Base-by-base conservation (phyloP, 371 early-diverging fungal species). In the Apophysomyces trapeziformis region DNA sequence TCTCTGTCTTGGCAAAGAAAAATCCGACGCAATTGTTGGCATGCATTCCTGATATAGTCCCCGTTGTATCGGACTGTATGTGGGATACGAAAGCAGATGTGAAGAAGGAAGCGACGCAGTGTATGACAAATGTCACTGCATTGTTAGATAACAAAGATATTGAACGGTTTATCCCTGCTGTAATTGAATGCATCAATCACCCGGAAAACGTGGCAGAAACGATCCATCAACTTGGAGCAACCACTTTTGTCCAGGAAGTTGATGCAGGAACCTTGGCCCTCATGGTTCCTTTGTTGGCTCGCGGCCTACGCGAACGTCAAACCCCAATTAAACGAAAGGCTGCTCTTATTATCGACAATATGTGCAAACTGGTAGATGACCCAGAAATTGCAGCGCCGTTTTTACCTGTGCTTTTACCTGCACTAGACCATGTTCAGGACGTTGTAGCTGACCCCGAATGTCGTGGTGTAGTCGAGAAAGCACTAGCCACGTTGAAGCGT, bases 261-360 rank as follows among this genome's bases (percentile, higher is more conserved):
- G 90, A 92, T 68, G 82, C 87, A 39, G 90, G 90, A 36, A 89
- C 93, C 14, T 84, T 93, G 21, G 87, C 92, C 72, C 88, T 93
- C 73, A 89, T 93, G 88, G 84, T 85, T 60, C 93, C 93, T 43
- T 81, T 92, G 12, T 74, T 93, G 59, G 73, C 75, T 60, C 90
- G 91, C 80, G 92, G 92, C 82, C 79, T 93, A 38, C 71, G 78
- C 13, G 89, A 87, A 67, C 78, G 87, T 44, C 68, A 72, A 36
- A 86, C 86, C 41, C 67, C 87, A 66, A 85, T 88, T 68, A 82
- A 90, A 69, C 93, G 92, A 79, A 89, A 91, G 77, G 78, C 91
- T 64, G 88, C 92, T 63, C 87, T 92, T 71, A 92, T 93, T 65
- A 90, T 93, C 60, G 90, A 90, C 73, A 93, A 93, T 78, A 87